These are phyloP conservation scores for Endoconidiophora polonica DNA, from an alignment of 2,329 filamentous ascomycete genomes.

Conservation along the genomic window DNA sequence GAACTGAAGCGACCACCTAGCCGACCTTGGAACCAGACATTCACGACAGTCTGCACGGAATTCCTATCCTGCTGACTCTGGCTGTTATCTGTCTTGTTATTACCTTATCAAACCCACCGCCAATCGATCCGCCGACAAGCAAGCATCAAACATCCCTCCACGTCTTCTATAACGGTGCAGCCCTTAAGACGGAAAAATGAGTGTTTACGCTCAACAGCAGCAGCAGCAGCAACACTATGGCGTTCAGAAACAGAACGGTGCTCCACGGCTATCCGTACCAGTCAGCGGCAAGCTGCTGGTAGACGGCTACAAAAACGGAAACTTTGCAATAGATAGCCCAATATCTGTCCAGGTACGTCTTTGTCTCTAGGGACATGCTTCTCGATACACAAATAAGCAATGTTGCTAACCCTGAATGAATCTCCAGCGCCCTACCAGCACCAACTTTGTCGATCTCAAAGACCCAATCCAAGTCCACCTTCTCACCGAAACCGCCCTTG, in stretches of 20 bases:
- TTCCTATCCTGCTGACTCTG: too few species aligned
- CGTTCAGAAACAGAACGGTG: not conserved
- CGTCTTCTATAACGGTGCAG: not conserved
- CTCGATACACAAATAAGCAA: not conserved
- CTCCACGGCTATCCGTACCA: slow-evolving; percentile 1
- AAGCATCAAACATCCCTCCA: not conserved
- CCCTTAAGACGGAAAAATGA: not conserved
- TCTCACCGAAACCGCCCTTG: slow-evolving; percentile 80
- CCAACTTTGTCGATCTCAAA: slow-evolving; percentile 41
- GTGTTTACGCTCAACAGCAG: not conserved
- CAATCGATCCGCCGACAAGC: not conserved
- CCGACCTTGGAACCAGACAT: not conserved
- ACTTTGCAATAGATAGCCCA: slow-evolving; percentile 6
- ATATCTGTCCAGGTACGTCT: slow-evolving; percentile 7
- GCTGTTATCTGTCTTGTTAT: not conserved
- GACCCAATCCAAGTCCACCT: slow-evolving; percentile 76
- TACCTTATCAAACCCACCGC: not conserved
- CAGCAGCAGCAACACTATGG: not conserved
- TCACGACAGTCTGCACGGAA: too few species aligned
- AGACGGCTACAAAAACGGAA: slow-evolving; percentile 9
- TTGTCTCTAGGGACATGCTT: not conserved
- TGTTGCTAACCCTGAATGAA: slow-evolving; percentile 27
- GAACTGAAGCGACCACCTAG: not conserved
- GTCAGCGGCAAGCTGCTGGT: slow-evolving; percentile 8
- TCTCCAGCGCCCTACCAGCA: slow-evolving; percentile 34